Evolutionary conservation across 805 yeast species (phyloP).

Genomic region (Teunomyces lycoperdinae): DNA sequence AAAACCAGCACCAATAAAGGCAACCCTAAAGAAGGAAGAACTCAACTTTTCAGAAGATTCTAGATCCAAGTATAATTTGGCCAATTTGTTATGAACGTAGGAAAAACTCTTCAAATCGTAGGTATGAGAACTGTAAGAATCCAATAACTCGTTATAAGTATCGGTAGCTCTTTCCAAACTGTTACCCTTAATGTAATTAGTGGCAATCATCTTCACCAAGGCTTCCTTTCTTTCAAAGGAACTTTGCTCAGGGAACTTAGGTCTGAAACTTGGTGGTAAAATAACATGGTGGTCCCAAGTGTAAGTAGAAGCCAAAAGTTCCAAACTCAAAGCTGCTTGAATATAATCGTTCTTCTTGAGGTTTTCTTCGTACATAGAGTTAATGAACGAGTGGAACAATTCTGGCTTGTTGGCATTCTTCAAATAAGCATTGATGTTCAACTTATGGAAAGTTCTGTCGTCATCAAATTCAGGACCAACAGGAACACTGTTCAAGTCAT

Average conservation of each 20-base stretch:
- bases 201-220: slow-evolving; percentile 66
- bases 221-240: slow-evolving; percentile 79
- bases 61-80: slow-evolving; percentile 63
- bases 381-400: slow-evolving; percentile 72
- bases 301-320: slow-evolving; percentile 72
- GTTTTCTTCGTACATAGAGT: slow-evolving; percentile 68
- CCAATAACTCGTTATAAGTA: slow-evolving; percentile 71
- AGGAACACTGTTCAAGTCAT: slow-evolving; percentile 72
- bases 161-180: slow-evolving; percentile 79
- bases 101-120: slow-evolving; percentile 77
- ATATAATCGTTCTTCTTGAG: slow-evolving; percentile 58
- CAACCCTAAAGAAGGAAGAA: slow-evolving; percentile 76
- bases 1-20: slow-evolving; percentile 82
- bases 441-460: slow-evolving; percentile 76
- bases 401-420: slow-evolving; percentile 78
- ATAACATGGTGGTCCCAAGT: slow-evolving; percentile 63
- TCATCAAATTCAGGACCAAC: slow-evolving; percentile 81
- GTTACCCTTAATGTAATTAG: slow-evolving; percentile 64
- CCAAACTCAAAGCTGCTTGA: slow-evolving; percentile 82
- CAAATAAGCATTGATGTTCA: slow-evolving; percentile 73
- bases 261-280: slow-evolving; percentile 57
- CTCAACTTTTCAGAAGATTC: slow-evolving; percentile 69
- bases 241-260: slow-evolving; percentile 75
- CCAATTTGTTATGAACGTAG: slow-evolving; percentile 63
- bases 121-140: slow-evolving; percentile 67